Evolutionary conservation across 2,329 filamentous ascomycete species (phyloP).

Genomic region (Cordyceps militaris): DNA sequence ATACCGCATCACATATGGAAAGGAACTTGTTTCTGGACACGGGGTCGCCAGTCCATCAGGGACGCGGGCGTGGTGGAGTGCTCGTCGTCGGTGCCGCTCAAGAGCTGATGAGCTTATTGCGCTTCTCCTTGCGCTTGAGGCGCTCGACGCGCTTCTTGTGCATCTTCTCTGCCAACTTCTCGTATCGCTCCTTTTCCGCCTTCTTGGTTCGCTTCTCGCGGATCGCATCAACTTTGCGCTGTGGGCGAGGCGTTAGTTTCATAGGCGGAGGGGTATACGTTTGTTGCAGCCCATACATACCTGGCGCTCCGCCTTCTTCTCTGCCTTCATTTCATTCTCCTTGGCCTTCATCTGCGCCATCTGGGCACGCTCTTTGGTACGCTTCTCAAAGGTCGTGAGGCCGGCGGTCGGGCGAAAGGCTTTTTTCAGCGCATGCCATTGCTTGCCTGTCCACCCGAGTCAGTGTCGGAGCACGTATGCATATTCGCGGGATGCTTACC

Average conservation of each 20-base stretch:
- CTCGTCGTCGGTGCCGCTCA: conserved; percentile 29
- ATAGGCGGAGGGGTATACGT: background rate
- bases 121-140: conserved; percentile 91
- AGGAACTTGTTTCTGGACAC: background rate
- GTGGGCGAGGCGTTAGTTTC: conserved; percentile 10
- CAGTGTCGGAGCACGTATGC: background rate
- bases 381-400: conserved; percentile 70
- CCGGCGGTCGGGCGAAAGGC: conserved; percentile 79
- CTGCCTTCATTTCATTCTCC: conserved; percentile 92
- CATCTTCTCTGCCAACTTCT: conserved; percentile 96
- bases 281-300: conserved; percentile 40
- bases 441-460: conserved; percentile 60
- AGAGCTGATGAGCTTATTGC: conserved; percentile 74
- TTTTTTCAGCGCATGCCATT: conserved; percentile 80
- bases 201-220: conserved; percentile 82
- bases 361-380: conserved; percentile 61
- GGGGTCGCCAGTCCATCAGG: background rate
- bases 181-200: conserved; percentile 87
- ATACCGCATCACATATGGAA: background rate
- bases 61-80: background rate
- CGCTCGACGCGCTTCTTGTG: conserved; percentile 91
- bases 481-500: background rate
- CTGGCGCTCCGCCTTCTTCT: conserved; percentile 84
- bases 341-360: conserved; percentile 78
- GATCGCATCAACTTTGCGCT: conserved; percentile 72